Base-by-base conservation (phyloP, 768 basidiomycete genomes). In the Trametes cinnabarina region DNA sequence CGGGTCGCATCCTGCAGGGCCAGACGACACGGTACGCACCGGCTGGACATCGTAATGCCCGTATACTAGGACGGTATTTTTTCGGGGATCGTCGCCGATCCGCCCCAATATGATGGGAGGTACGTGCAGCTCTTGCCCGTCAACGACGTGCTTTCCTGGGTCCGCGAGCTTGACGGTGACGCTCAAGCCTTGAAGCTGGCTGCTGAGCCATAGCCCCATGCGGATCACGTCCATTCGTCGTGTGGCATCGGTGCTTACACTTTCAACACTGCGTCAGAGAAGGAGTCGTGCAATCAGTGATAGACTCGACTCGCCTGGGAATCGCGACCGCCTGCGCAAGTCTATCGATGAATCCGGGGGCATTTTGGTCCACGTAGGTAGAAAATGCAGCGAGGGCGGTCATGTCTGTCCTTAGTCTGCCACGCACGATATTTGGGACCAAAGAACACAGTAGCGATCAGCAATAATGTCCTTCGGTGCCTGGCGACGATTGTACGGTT, bases 1-100 rank as follows among this genome's bases (percentile, higher is more conserved):
- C n/a, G n/a, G n/a, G n/a, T n/a, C n/a, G n/a, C n/a, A n/a, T n/a
- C n/a, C n/a, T n/a, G n/a, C n/a, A n/a, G n/a, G n/a, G 30, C 30
- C 30, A 32, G 30, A 32, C 6, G 6, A 7, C 30, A 32, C 30
- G 6, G 30, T 32, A 73, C 84, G 49, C 58, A 91, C 90, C 9
- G 95, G 94, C 66, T 97, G 95, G 7, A 97, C 95, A 68, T 97
- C 94, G 68, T 92, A 96, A 71, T 98, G 95, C 2, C 93, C 95
- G 69, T 98, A 98, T 30, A 98, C 74, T 26, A 96, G 80, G 32
- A 98, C 85, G 0, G 94, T 98, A 82, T 91, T 95, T 85, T 98
- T 98, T 68, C 76, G 83, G 14, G 84, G 85, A 72, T 97, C 92
- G 35, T 85, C 78, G 3, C 96, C 96, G 61, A 94, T 77, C 63